A percentile compares a stretch with the other conserved stretches of the same genome.
phyloP scores from a whole-genome alignment of 306 rosid species.

The Trifolium subterraneum region DNA sequence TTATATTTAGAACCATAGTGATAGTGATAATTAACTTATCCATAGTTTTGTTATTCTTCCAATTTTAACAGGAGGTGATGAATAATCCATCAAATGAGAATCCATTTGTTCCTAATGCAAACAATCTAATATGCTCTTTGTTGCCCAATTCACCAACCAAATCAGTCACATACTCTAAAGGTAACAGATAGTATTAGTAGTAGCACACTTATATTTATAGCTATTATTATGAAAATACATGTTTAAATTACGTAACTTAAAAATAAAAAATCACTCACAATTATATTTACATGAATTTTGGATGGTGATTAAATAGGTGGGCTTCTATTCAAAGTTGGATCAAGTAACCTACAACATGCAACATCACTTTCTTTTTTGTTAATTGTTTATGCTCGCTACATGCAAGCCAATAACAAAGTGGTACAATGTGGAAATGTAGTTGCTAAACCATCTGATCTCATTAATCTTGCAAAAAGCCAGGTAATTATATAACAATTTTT shows the following conservation, averaged over 20 bases:
- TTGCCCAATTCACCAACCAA: slow-evolving; percentile 50
- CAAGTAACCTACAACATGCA: slow-evolving; percentile 50
- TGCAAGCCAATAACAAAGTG: slow-evolving; percentile 22
- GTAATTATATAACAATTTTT: slow-evolving; percentile 2
- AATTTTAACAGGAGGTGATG: slow-evolving; percentile 49
- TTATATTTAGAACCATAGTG: too few relatives aligned
- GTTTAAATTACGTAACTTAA: background rate
- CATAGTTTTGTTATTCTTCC: background rate
- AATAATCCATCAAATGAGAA: slow-evolving; percentile 1
- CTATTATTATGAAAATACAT: background rate
- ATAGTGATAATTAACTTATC: too few relatives aligned
- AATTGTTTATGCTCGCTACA: slow-evolving; percentile 48
- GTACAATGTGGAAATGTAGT: slow-evolving; percentile 32
- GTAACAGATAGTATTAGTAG: background rate
- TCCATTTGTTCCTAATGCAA: slow-evolving; percentile 47
- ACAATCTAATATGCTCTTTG: slow-evolving; percentile 51
- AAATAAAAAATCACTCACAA: background rate
- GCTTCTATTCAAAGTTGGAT: slow-evolving; percentile 49
- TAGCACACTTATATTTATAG: background rate
- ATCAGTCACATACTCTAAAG: slow-evolving; percentile 47
- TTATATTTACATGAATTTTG: background rate
- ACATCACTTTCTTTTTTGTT: slow-evolving; percentile 51
- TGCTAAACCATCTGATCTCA: slow-evolving; percentile 31
- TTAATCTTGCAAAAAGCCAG: slow-evolving; percentile 45
- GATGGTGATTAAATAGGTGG: slow-evolving; percentile 42